A percentile compares a stretch with the other conserved stretches of the same genome.
Conservation (phyloP, 2,329 filamentous ascomycete species). For the Colletotrichum siamense region DNA sequence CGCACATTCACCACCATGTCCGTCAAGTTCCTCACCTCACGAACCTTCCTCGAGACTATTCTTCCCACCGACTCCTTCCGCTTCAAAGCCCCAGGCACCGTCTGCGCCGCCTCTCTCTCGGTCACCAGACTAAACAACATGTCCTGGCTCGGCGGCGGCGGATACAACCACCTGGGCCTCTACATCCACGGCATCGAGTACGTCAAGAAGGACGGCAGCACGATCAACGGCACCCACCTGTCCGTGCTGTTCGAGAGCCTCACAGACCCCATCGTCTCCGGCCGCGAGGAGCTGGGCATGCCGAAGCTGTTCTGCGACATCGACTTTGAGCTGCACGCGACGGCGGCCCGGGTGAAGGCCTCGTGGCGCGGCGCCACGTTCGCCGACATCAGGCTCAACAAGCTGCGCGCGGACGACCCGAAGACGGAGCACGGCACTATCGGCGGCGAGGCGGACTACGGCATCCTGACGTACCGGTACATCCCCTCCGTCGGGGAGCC, state of each 20-base stretch:
- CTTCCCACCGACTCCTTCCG: conserved; percentile 46
- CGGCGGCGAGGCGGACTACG: conserved; percentile 40
- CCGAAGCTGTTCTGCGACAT: conserved; percentile 63
- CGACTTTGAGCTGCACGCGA: conserved; percentile 41
- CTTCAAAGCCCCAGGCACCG: conserved; percentile 48
- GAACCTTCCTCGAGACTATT: conserved; percentile 53
- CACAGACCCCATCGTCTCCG: conserved; percentile 64
- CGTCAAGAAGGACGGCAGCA: conserved; percentile 50
- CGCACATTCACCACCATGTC: conserved; percentile 50
- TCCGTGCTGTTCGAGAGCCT: conserved; percentile 63
- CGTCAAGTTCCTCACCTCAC: conserved; percentile 54
- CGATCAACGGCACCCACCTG: conserved; percentile 57
- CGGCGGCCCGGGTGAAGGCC: conserved; percentile 38
- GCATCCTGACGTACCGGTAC: conserved; percentile 61
- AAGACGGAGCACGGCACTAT: conserved; percentile 26
- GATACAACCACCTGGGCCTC: conserved; percentile 63
- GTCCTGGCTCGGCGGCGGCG: conserved; percentile 65
- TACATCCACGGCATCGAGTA: conserved; percentile 69
- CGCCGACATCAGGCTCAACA: conserved; percentile 40
- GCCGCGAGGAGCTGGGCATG: conserved; percentile 66
- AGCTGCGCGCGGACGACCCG: conserved; percentile 33
- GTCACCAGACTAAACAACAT: conserved; percentile 53
- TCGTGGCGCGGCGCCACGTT: conserved; percentile 48
- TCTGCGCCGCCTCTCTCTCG: conserved; percentile 48
- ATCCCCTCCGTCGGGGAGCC: conserved; percentile 58